Base-by-base conservation (phyloP, 371 early-diverging fungal genomes). In the Actinomortierella wolfii region DNA sequence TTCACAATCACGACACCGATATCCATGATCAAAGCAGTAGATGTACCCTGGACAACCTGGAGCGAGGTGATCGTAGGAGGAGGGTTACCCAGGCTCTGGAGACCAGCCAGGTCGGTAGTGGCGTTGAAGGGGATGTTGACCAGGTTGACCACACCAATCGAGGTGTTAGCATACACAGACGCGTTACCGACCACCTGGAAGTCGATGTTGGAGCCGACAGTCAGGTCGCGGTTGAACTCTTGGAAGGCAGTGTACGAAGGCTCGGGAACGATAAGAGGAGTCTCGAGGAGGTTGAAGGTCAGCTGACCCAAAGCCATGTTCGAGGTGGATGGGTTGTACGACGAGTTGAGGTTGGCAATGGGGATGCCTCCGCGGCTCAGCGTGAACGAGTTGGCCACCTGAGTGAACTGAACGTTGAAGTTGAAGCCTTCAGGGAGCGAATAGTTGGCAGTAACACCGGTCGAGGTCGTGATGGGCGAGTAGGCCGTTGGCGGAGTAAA, bases 371-470 rank as follows among this genome's bases (percentile, higher is more conserved):
- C 70, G 29, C 80, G 78, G 51, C 67, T 78, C 34, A 87, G 54
- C 17, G 81, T 61, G 45, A 86, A 76, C 41, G 80, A 73, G 67
- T 86, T 83, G 52, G 79, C 62, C 13, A 86, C 84, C 51, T 83
- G 80, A 14, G 78, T 79, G 70, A 69, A 69, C 54, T 59, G 50
- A 54, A 86, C 78, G 34, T 80, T 80, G 59, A 86, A 70, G 20
- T 70, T 55, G 61, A 87, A 85, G 49, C 85, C 84, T 41, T 85
- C 85, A 3, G 87, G 87, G 54, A 85, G 78, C 14, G 65, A 47
- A 60, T 81, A 83, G 50, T 78, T 80, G 42, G 86, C 86, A 24
- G 77, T 61, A 23, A 87, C 81, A 40, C 67, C 59, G 50, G 81
- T 79, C 42, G 86, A 83, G 28, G 79, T 76, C 3, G 78, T 69